Conservation (phyloP, 805 yeast genomes). For the Candida saitoana region DNA sequence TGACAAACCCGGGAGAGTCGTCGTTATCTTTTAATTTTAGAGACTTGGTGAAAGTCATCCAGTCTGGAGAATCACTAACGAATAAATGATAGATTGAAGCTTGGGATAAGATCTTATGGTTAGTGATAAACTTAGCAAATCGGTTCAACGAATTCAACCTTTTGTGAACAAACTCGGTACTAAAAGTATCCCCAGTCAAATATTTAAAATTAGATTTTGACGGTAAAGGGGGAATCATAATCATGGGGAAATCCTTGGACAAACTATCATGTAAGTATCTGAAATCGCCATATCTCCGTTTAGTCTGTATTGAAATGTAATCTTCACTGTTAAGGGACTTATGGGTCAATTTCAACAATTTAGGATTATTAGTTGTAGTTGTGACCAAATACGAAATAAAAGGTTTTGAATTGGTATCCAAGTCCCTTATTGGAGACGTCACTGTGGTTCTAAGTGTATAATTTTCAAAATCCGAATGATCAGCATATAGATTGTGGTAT, state of each 20-base stretch:
- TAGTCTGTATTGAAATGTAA: conserved; percentile 41
- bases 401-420: conserved; percentile 68
- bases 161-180: conserved; percentile 76
- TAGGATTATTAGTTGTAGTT: conserved; percentile 60
- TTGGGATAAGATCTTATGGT: conserved; percentile 67
- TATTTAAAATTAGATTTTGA: conserved; percentile 89
- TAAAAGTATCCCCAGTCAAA: conserved; percentile 88
- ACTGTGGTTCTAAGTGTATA: conserved; percentile 35
- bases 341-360: conserved; percentile 35
- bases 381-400: conserved; percentile 68
- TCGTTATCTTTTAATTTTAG: conserved; percentile 34
- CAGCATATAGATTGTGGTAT: background rate
- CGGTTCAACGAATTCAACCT: conserved; percentile 77
- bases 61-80: conserved; percentile 63
- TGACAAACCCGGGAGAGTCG: conserved; percentile 24
- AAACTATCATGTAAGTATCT: conserved; percentile 71
- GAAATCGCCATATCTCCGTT: conserved; percentile 87
- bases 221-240: conserved; percentile 90
- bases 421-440: conserved; percentile 61
- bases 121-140: conserved; percentile 66
- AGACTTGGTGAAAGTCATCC: conserved; percentile 65
- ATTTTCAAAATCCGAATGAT: conserved; percentile 10
- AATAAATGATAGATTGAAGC: conserved; percentile 70
- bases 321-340: conserved; percentile 16
- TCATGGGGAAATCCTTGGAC: conserved; percentile 74